A percentile compares a stretch with the other conserved stretches of the same genome.
Conservation (phyloP, 805 yeast species). For the Candida vaughaniae region DNA sequence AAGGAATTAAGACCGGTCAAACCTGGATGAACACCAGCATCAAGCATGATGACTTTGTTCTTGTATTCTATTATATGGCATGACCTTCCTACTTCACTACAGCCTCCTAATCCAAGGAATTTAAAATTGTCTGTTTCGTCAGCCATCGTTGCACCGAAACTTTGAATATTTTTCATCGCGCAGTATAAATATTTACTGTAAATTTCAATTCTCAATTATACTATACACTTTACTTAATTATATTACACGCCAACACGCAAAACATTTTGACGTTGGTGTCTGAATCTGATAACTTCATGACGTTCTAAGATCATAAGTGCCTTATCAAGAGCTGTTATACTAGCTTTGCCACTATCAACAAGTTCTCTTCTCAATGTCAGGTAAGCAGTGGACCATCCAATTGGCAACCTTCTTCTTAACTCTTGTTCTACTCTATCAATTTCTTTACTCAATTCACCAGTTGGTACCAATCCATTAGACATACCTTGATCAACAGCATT, state of each 20-base stretch:
- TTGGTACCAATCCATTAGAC: constrained; percentile 42
- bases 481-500: constrained; percentile 81
- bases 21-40: constrained; percentile 98
- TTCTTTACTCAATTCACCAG: constrained; percentile 64
- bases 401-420: constrained; percentile 84
- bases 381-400: constrained; percentile 94
- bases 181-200: neutral
- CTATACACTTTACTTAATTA: neutral
- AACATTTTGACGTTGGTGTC: constrained; percentile 82
- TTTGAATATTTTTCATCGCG: constrained; percentile 3
- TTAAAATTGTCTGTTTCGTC: constrained; percentile 45
- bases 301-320: constrained; percentile 81
- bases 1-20: constrained; percentile 83
- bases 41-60: constrained; percentile 94
- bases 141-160: constrained; percentile 1
- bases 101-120: constrained; percentile 95
- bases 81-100: constrained; percentile 95
- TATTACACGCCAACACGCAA: constrained; percentile 67
- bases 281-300: constrained; percentile 80
- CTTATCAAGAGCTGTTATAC: constrained; percentile 73
- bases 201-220: neutral
- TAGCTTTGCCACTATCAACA: constrained; percentile 60
- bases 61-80: constrained; percentile 91
- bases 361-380: constrained; percentile 81
- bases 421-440: constrained; percentile 80